phyloP scores from a whole-genome alignment of 768 basidiomycete genomes.

The Russula vinacea region DNA sequence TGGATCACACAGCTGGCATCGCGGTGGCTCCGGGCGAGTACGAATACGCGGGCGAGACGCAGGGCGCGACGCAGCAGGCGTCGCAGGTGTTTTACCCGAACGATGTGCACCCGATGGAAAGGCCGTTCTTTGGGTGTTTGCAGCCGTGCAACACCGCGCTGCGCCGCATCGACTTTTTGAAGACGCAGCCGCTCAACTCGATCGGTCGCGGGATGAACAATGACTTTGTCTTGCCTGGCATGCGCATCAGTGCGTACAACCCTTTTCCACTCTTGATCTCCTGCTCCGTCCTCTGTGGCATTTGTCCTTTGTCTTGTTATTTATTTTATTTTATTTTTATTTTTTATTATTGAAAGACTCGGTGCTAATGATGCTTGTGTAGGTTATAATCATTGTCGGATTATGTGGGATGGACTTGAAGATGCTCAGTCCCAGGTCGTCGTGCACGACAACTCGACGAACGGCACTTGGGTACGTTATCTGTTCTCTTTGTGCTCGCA shows the following conservation, averaged over 20 bases:
- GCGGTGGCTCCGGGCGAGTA: not conserved
- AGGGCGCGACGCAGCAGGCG: conserved; percentile 27
- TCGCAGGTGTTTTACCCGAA: conserved; percentile 11
- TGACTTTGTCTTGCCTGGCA: conserved; percentile 62
- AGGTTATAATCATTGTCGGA: conserved; percentile 56
- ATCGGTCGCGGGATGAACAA: conserved; percentile 29
- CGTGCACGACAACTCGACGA: conserved; percentile 60
- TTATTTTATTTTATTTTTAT: conserved; percentile 26
- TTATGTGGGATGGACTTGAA: conserved; percentile 58
- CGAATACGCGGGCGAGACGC: conserved; percentile 21
- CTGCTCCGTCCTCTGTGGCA: conserved; percentile 15
- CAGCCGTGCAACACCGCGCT: conserved; percentile 17
- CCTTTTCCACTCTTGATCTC: not conserved
- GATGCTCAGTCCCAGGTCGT: conserved; percentile 42
- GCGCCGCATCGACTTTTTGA: conserved; percentile 25
- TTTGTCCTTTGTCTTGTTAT: conserved; percentile 8
- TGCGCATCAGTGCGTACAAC: conserved; percentile 61
- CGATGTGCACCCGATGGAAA: conserved; percentile 16
- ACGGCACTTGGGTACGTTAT: conserved; percentile 65
- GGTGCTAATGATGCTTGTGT: not conserved
- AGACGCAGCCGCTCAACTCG: conserved; percentile 8
- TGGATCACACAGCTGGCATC: not conserved
- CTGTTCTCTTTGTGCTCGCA: not conserved
- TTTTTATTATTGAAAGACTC: conserved; percentile 19
- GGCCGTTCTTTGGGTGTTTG: conserved; percentile 24